Conservation (phyloP, 116 monocot species). For the Dioscorea cayenensis region DNA sequence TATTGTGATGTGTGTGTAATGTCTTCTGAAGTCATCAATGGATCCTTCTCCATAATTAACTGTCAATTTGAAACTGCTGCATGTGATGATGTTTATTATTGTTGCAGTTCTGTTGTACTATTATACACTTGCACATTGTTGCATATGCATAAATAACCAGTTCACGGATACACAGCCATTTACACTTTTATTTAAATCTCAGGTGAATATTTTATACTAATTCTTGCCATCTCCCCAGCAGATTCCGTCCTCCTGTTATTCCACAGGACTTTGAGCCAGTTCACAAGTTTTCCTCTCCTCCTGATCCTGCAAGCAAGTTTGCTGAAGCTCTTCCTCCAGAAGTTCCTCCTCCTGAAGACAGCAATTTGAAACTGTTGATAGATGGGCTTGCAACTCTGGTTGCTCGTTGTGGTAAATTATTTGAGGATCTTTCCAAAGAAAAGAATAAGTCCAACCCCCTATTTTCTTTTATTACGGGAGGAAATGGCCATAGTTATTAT, state of each 20-base stretch:
- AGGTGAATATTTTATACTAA: neutral
- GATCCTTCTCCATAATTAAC: no score
- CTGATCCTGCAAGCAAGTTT: slow-evolving; percentile 23
- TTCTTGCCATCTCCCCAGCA: slow-evolving; percentile 15
- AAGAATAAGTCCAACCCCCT: slow-evolving; percentile 74
- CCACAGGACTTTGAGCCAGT: slow-evolving; percentile 54
- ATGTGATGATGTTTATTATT: no score
- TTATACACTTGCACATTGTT: no score
- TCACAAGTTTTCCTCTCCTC: slow-evolving; percentile 61
- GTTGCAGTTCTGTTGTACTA: no score
- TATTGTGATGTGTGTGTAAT: no score
- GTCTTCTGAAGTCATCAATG: no score
- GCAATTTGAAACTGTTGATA: slow-evolving; percentile 55
- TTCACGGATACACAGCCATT: no score
- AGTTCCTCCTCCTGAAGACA: slow-evolving; percentile 74
- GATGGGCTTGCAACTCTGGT: slow-evolving; percentile 87
- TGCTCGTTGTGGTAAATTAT: slow-evolving; percentile 78
- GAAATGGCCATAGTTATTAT: slow-evolving; percentile 77
- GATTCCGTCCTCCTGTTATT: slow-evolving; percentile 76
- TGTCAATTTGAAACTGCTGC: no score
- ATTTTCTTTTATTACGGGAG: slow-evolving; percentile 76
- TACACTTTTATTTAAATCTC: no score
- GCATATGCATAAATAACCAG: neutral
- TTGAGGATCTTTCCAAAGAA: slow-evolving; percentile 87
- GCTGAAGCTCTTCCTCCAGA: slow-evolving; percentile 60